Conservation (phyloP, 495 filamentous ascomycete genomes). For the Hyaloscypha bicolor region DNA sequence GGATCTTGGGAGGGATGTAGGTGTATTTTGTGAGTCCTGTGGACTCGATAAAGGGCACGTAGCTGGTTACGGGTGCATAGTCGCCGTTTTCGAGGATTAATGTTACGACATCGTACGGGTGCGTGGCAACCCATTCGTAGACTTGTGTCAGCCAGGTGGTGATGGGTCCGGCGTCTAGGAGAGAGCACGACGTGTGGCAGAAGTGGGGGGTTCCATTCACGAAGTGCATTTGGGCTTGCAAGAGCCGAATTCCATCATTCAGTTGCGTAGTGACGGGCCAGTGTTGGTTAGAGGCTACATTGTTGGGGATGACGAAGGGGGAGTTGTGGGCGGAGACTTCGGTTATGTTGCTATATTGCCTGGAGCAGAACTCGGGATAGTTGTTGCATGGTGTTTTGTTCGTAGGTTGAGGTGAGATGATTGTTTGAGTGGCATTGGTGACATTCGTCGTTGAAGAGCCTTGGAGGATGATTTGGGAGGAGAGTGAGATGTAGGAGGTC, state of each 20-base stretch:
- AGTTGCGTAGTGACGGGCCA: conserved; percentile 72
- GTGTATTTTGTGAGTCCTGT: conserved; percentile 70
- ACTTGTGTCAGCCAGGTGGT: conserved; percentile 73
- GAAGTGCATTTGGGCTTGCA: conserved; percentile 74
- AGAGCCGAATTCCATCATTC: conserved; percentile 87
- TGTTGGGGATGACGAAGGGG: conserved; percentile 72
- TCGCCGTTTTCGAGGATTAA: conserved; percentile 82
- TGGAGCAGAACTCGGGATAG: conserved; percentile 78
- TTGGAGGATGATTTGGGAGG: conserved; percentile 35
- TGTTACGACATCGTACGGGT: conserved; percentile 91
- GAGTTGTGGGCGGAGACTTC: conserved; percentile 86
- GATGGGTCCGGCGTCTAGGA: conserved; percentile 80
- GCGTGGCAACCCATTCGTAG: conserved; percentile 68
- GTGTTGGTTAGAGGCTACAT: conserved; percentile 70
- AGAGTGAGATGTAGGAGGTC: conserved; percentile 8
- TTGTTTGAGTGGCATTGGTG: conserved; percentile 39
- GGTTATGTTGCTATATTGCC: conserved; percentile 90
- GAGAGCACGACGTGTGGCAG: conserved; percentile 77
- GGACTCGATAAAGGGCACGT: conserved; percentile 49
- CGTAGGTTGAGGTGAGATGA: conserved; percentile 48
- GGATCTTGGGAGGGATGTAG: conserved; percentile 69
- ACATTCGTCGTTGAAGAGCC: conserved; percentile 31
- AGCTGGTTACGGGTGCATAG: conserved; percentile 36
- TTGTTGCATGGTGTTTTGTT: conserved; percentile 84
- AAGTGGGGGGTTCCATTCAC: conserved; percentile 54